Base-by-base conservation (phyloP, 495 filamentous ascomycete genomes). In the Daldinia vernicosa region DNA sequence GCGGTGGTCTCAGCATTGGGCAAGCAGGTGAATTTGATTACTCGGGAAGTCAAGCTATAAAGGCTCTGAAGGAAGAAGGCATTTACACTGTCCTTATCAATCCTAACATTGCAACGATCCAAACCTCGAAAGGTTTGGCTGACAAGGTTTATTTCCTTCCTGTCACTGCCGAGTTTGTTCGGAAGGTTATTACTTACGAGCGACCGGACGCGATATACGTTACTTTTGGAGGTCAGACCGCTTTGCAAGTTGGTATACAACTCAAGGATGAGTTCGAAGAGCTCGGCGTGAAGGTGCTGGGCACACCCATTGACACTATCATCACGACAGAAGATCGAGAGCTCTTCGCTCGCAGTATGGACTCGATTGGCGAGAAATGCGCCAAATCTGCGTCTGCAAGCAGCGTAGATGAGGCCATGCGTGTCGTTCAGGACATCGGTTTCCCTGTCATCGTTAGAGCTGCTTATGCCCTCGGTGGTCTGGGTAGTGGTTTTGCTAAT, bases 21-120 rank as follows among this genome's bases (percentile, higher is more conserved):
- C 95, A 98, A 80, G 94, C 95, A 70, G 95, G 95, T 76, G 95
- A 98, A 81, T 98, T 98, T 73, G 94, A 97, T 80, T 97, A 98
- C 81, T 97, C 95, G n/a, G 95, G 94, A 78, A 92, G 89, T 77
- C 88, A 96, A 79, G 95, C 95, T 28, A 92, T 98, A 75, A 98
- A 98, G 84, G 95, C 95, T 17, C 82, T 99, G 63, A 99, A 97
- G 81, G 95, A 98, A 80, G 95, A 96, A 71, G 91, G 92, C 66
- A 94, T 99, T 67, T 90, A 93, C 72, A 97, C 95, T 2, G 90
- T 99, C 66, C 88, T 99, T 61, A 94, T 99, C 83, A 99, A 99
- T 81, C 95, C 95, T 52, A 99, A 99, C 79, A 99, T 99, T 73
- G 95, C 95, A 39, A 99, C 95, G 28, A 99, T 99, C 75, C 95